Evolutionary conservation across 2,329 filamentous ascomycete species (phyloP), one percentile per base, ranked within the genome.

Genomic region (Cryphonectria naterciae): DNA sequence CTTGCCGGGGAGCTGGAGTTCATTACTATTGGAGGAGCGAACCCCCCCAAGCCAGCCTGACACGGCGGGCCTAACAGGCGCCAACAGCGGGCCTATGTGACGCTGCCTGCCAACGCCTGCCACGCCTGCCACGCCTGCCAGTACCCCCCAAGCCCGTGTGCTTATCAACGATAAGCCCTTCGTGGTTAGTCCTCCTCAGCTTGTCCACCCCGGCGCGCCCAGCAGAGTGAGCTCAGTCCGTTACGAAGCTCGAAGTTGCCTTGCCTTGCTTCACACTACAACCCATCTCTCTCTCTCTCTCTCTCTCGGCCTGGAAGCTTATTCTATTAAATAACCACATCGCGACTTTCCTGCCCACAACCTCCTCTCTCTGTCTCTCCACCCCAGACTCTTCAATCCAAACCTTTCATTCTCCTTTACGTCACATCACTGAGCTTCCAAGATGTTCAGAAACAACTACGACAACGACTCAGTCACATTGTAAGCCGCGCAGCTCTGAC

Each of bases 381-480:
- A 25, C n/a, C 49, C 39, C 28, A 8, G 6, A 32, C 61, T 4
- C 6, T 25, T 37, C 43, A 19, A 52, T 49, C 17, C 15, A 28
- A 22, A 22, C 6, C 22, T 19, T 37, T 11, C 58, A 8, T 4
- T 25, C 6, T 19, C 13, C 22, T n/a, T 61, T 25, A 19, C 11
- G 43, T 60, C 64, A 28, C 63, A 35, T 35, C 60, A 43, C 61
- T 68, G 63, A 73, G 63, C 70, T 61, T 77, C 75, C 88, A 91
- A 79, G 79, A 98, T 99, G 96, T 99, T 99, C 86, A 90, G 96
- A 85, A 99, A 99, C 88, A 98, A 98, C 85, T 99, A 99, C 88
- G 96, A 99, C 87, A 99, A 99, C 90, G 96, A 99, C 85, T 97
- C 95, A 74, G 95, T 98, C 85, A 99, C 96, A 85, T 99, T 98